These are phyloP conservation scores for Phytophthora europaea DNA, from an alignment of 352 stramenopile genomes.

Conservation along the genomic window DNA sequence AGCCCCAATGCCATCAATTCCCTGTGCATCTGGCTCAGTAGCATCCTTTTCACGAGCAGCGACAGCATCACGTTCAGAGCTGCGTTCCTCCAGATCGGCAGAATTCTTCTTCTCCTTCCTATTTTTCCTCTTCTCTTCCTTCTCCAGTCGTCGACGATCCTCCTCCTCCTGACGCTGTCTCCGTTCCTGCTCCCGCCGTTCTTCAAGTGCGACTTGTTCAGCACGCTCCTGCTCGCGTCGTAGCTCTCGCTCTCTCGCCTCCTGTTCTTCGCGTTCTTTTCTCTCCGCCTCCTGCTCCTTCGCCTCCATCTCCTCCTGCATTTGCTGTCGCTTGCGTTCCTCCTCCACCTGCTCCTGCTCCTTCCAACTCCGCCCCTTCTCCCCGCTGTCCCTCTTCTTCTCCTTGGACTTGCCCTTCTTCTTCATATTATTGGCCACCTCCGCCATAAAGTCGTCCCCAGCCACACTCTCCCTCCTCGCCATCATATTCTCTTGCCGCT, in stretches of 20 bases:
- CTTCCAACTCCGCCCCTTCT: slow-evolving; percentile 39
- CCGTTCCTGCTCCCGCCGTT: slow-evolving; percentile 23
- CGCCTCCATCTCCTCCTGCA: slow-evolving; percentile 38
- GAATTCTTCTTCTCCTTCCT: slow-evolving; percentile 15
- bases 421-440: slow-evolving; percentile 78
- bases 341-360: slow-evolving; percentile 44
- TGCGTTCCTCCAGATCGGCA: not conserved
- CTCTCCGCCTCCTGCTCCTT: slow-evolving; percentile 38
- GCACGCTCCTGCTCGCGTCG: slow-evolving; percentile 29
- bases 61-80: slow-evolving; percentile 6
- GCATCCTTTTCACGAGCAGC: not conserved
- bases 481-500: slow-evolving; percentile 69
- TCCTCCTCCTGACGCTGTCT: slow-evolving; percentile 28
- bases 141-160: slow-evolving; percentile 8
- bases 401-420: slow-evolving; percentile 57
- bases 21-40: not conserved
- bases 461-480: slow-evolving; percentile 54
- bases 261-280: slow-evolving; percentile 39
- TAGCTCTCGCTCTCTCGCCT: slow-evolving; percentile 36
- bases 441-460: slow-evolving; percentile 73
- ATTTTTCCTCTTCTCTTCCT: slow-evolving; percentile 24
- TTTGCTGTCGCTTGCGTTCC: slow-evolving; percentile 47
- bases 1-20: not conserved
- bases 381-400: slow-evolving; percentile 14
- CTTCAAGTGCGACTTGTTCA: slow-evolving; percentile 42